Conservation (phyloP, 2,329 filamentous ascomycete genomes). For the Aspergillus ruber region DNA sequence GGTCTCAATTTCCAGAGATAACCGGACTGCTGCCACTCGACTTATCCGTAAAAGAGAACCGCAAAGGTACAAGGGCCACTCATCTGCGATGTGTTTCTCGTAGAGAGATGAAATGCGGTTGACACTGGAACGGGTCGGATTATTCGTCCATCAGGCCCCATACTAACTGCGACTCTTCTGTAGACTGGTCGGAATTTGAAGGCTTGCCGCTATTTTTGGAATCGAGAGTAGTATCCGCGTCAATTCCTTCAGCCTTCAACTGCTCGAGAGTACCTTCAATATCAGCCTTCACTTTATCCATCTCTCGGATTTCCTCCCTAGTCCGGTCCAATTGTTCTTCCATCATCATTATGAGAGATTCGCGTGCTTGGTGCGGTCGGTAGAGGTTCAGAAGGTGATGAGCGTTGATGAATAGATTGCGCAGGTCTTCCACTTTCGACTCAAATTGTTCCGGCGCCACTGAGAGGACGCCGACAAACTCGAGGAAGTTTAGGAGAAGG, state of each 20-base stretch:
- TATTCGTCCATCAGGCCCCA: constrained; percentile 35
- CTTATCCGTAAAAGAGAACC: too few species aligned
- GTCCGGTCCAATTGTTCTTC: constrained; percentile 72
- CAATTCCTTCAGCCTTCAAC: constrained; percentile 24
- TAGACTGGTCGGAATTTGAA: constrained; percentile 8
- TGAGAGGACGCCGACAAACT: constrained; percentile 67
- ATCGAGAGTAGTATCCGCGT: constrained; percentile 10
- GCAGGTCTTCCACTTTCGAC: constrained; percentile 69
- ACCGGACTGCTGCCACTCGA: neutral
- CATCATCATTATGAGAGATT: constrained; percentile 81
- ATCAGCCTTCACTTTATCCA: constrained; percentile 65
- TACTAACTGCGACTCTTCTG: constrained; percentile 26
- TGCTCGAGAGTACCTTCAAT: constrained; percentile 45
- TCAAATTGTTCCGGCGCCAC: constrained; percentile 61
- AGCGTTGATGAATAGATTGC: constrained; percentile 80
- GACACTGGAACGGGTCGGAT: neutral
- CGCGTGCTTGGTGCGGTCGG: constrained; percentile 82
- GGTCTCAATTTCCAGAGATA: neutral
- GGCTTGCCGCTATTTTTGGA: constrained; percentile 4
- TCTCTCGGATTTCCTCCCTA: constrained; percentile 69
- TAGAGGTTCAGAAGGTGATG: constrained; percentile 94
- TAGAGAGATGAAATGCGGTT: neutral
- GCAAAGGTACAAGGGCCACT: neutral
- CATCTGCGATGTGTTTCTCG: neutral
- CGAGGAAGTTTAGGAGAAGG: constrained; percentile 79